These are phyloP conservation scores for Rhizopogon rudus DNA, from an alignment of 768 basidiomycete genomes.

Conservation along the genomic window DNA sequence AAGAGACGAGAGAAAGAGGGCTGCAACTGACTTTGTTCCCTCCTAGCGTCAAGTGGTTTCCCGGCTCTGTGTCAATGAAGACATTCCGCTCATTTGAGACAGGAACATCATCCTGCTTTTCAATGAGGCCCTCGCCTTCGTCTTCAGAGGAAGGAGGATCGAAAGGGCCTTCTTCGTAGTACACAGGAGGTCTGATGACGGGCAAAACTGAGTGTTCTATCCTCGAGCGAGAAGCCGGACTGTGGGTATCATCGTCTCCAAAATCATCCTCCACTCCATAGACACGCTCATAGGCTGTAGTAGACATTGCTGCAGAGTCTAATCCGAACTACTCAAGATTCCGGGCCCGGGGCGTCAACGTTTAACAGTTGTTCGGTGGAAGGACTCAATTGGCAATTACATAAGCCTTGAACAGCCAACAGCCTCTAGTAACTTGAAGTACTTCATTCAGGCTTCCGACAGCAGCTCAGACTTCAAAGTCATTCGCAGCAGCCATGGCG, in stretches of 20 bases:
- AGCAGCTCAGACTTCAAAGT: background rate
- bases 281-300: conserved; percentile 25
- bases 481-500: conserved; percentile 12
- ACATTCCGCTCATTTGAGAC: conserved; percentile 11
- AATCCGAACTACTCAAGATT: too few species aligned
- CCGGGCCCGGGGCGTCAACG: too few species aligned
- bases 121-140: conserved; percentile 50
- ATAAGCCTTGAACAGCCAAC: background rate
- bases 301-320: conserved; percentile 16
- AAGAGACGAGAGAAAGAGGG: background rate
- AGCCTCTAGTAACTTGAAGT: too few species aligned
- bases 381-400: background rate
- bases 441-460: too few species aligned
- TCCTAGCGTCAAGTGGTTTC: conserved; percentile 30
- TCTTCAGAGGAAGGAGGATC: conserved; percentile 78
- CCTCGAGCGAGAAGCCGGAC: conserved; percentile 2
- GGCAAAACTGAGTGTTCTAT: conserved; percentile 4
- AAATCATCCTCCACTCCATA: conserved; percentile 21
- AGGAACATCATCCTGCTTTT: conserved; percentile 33
- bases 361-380: too few species aligned
- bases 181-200: conserved; percentile 31
- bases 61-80: conserved; percentile 22
- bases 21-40: conserved; percentile 28
- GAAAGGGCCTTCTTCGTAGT: conserved; percentile 76
- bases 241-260: conserved; percentile 3